Percentiles rank a stretch among this genome's conserved stretches.
Conservation (phyloP, 148 eudicot genomes). For the Vaccinium vitisidaea region DNA sequence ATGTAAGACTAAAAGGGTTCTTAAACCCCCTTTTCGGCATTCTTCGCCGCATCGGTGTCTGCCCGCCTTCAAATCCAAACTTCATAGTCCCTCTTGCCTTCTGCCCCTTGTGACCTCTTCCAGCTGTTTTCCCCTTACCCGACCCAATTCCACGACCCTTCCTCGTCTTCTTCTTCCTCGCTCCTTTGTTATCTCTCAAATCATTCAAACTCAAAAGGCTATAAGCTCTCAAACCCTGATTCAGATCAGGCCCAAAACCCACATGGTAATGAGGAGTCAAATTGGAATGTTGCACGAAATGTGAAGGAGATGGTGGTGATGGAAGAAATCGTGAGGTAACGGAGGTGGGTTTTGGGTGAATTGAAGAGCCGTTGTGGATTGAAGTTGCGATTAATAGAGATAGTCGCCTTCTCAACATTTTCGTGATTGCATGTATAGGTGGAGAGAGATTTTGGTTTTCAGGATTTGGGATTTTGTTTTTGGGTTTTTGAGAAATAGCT, state of each 20-base stretch:
- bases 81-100: constrained; percentile 84
- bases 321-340: background rate
- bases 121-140: constrained; percentile 92
- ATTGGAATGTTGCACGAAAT: background rate
- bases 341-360: constrained; percentile 10
- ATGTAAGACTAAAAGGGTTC: constrained; percentile 78
- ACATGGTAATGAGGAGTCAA: background rate
- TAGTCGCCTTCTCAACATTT: constrained; percentile 18
- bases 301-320: background rate
- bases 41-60: constrained; percentile 77
- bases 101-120: constrained; percentile 97
- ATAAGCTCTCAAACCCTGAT: constrained; percentile 29
- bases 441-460: background rate
- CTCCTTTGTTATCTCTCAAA: constrained; percentile 79
- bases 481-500: no score
- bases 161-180: constrained; percentile 82
- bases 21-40: constrained; percentile 86
- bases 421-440: background rate
- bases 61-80: constrained; percentile 96
- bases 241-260: background rate
- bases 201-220: constrained; percentile 65
- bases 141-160: constrained; percentile 98
- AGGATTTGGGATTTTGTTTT: no score
- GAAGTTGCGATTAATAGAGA: constrained; percentile 6
- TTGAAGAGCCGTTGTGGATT: constrained; percentile 11